phyloP scores from a whole-genome alignment of 2,329 filamentous ascomycete genomes.

The Stagonosporopsis tanaceti region DNA sequence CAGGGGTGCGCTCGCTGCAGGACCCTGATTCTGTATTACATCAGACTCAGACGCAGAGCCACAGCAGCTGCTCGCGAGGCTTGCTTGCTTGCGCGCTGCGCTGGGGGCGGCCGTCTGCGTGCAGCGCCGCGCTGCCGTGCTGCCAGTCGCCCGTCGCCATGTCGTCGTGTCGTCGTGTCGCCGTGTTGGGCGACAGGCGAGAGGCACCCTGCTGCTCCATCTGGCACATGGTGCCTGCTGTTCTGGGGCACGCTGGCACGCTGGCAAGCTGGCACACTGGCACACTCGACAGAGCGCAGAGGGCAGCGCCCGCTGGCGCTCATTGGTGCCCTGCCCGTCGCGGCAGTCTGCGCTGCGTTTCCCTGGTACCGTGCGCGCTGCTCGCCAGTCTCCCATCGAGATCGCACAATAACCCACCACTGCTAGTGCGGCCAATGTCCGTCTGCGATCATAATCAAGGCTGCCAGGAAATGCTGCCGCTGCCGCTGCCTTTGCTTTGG shows the following conservation, averaged over 20 bases:
- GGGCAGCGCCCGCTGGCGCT: background rate
- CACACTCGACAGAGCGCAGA: background rate
- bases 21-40: conserved; percentile 37
- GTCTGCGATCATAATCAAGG: conserved; percentile 5
- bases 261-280: conserved; percentile 11
- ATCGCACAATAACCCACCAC: conserved; percentile 13
- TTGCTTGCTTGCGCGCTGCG: background rate
- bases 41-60: conserved; percentile 17
- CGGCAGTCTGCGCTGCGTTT: conserved; percentile 3
- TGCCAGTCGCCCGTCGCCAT: too few species aligned
- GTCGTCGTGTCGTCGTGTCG: background rate
- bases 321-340: conserved; percentile 16
- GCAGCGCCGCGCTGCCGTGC: background rate
- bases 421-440: conserved; percentile 19
- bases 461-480: background rate
- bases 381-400: conserved; percentile 3
- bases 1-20: conserved; percentile 18
- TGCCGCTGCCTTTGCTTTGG: background rate
- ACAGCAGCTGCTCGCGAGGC: background rate
- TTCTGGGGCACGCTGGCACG: conserved; percentile 8
- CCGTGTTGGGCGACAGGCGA: background rate
- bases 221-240: background rate
- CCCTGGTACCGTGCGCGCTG: background rate
- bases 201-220: background rate
- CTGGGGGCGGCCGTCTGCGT: too few species aligned